Evolutionary conservation across 108 stramenopile genomes (phyloP).

Genomic region (Cyclostephanos tholiformis): DNA sequence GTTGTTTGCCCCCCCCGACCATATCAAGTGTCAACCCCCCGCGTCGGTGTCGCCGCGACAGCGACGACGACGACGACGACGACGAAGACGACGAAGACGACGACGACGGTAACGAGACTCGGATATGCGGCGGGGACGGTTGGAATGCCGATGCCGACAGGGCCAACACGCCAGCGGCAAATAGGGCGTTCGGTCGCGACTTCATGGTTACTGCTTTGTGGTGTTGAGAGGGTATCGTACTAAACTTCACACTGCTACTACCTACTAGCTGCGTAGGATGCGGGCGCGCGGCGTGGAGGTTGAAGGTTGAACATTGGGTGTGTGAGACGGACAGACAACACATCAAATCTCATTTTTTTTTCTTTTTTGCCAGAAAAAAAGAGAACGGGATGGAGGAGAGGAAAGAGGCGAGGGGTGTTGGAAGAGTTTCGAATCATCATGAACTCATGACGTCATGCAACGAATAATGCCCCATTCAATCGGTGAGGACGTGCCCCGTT

Average conservation of each 20-base stretch:
- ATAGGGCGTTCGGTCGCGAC: background rate
- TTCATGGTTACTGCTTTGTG: too few relatives aligned
- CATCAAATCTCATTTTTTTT: too few relatives aligned
- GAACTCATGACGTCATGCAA: background rate
- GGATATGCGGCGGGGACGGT: background rate
- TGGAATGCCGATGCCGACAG: conserved; percentile 15
- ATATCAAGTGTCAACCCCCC: conserved; percentile 8
- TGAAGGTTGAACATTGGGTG: background rate
- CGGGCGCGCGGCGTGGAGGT: too few relatives aligned
- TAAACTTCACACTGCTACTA: too few relatives aligned
- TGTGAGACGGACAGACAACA: background rate
- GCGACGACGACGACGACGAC: background rate
- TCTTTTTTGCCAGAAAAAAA: too few relatives aligned
- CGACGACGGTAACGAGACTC: background rate
- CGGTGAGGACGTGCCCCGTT: background rate
- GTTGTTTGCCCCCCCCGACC: conserved; percentile 19
- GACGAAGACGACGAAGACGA: background rate
- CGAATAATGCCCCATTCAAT: background rate
- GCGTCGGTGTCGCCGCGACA: background rate
- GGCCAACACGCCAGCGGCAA: conserved; percentile 7
- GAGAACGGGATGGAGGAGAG: too few relatives aligned
- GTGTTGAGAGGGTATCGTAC: too few relatives aligned
- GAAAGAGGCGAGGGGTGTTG: too few relatives aligned
- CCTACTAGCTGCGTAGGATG: too few relatives aligned
- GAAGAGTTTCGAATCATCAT: too few relatives aligned